Base-by-base conservation (phyloP, 352 stramenopile genomes). In the Phytopythium aichiense region DNA sequence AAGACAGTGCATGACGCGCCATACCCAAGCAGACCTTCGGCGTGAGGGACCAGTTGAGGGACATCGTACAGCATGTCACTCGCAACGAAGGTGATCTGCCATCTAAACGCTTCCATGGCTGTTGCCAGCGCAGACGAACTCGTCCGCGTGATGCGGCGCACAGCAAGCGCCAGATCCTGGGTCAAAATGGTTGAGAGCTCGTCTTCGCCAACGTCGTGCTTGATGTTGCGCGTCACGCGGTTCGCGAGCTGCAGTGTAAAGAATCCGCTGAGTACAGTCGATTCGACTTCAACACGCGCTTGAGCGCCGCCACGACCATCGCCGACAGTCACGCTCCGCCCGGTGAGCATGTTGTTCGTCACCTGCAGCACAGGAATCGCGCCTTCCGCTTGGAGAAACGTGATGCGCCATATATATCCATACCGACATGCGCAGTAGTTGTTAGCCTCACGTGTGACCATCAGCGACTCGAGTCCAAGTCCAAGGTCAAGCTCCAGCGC, bases 401-500 rank as follows among this genome's bases (percentile, higher is more conserved):
- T 92, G 46, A 95, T 89, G 25, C 64, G 70, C 87, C 87, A 95
- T 22, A 91, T 55, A 54, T 78, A 95, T 20, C 63, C 84, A 56
- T 89, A 78, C 15, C 66, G 77, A 65, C 87, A 93, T 8, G 64
- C 81, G 58, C 87, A 94, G 56, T 77, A 92, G 0, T 73, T 88
- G 43, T 95, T 95, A 33, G 71, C 66, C 7, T 68, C 61, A 0
- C 87, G 74, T 2, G 67, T 72, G 16, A 95, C 81, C 37, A 64
- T 71, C 9, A 92, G 73, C 18, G 79, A 87, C 25, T 89, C 68
- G 23, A 70, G 63, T 0, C 70, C 77, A 60, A 94, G 87, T 1
- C 81, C 81, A n/a, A 95, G 68, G 61, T 94, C 87, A 16, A 91
- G 67, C 52, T 95, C 79, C 8, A 94, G 49, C 1, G 85, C 82